Percentiles rank a stretch among this genome's conserved stretches.
Evolutionary conservation across 352 stramenopile genomes (phyloP).

Genomic region (Phytophthora ramorum): DNA sequence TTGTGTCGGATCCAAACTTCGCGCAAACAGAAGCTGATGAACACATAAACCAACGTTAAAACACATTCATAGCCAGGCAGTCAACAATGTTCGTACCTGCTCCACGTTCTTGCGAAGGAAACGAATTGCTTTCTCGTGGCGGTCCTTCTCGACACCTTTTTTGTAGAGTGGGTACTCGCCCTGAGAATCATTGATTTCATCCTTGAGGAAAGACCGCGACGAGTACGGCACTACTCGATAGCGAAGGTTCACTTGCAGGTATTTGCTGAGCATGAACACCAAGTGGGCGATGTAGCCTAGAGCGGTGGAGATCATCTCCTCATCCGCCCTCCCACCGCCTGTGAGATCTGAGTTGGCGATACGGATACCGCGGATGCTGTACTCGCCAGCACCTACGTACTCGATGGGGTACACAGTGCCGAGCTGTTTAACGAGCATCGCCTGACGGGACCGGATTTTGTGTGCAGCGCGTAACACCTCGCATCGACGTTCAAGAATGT

Average conservation of each 20-base stretch:
- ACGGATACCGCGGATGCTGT: constrained; percentile 82
- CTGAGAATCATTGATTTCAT: constrained; percentile 86
- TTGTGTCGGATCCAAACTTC: constrained; percentile 75
- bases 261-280: constrained; percentile 91
- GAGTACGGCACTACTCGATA: constrained; percentile 85
- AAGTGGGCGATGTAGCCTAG: constrained; percentile 89
- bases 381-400: constrained; percentile 81
- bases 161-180: constrained; percentile 87
- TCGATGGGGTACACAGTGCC: constrained; percentile 85
- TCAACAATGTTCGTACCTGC: constrained; percentile 54
- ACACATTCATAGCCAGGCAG: background rate
- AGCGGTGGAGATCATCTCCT: constrained; percentile 86
- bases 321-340: constrained; percentile 60
- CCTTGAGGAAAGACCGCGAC: constrained; percentile 82
- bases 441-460: constrained; percentile 84
- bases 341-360: constrained; percentile 78
- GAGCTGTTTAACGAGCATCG: constrained; percentile 81
- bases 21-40: constrained; percentile 77
- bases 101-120: constrained; percentile 85
- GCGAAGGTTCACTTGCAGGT: constrained; percentile 84
- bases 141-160: constrained; percentile 78
- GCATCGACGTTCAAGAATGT: constrained; percentile 76
- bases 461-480: constrained; percentile 81
- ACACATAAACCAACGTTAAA: constrained; percentile 16
- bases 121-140: constrained; percentile 78